phyloP scores from a whole-genome alignment of 2,329 filamentous ascomycete genomes.

The Lachnellula arida region DNA sequence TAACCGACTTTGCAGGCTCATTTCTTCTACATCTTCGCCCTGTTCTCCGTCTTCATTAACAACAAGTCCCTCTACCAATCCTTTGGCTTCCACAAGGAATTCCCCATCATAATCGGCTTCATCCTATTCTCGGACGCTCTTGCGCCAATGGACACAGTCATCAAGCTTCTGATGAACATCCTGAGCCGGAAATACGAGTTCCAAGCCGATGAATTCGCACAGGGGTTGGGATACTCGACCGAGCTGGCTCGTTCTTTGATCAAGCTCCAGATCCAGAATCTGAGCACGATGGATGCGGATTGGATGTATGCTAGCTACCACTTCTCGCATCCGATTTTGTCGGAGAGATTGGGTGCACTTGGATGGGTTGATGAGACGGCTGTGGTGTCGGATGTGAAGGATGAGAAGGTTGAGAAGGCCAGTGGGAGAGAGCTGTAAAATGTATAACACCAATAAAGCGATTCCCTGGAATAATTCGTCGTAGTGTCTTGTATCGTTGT shows the following conservation, averaged over 20 bases:
- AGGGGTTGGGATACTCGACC: slow-evolving; percentile 73
- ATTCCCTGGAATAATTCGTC: neutral
- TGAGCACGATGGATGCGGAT: slow-evolving; percentile 98
- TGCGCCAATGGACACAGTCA: slow-evolving; percentile 85
- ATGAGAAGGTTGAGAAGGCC: slow-evolving; percentile 52
- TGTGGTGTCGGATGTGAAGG: slow-evolving; percentile 40
- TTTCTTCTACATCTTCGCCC: slow-evolving; percentile 91
- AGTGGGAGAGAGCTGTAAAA: slow-evolving; percentile 70
- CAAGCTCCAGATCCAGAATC: slow-evolving; percentile 96
- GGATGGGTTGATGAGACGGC: slow-evolving; percentile 72
- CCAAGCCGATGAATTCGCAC: slow-evolving; percentile 88
- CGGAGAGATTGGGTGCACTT: slow-evolving; percentile 86
- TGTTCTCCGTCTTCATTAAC: slow-evolving; percentile 97
- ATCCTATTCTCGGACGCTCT: slow-evolving; percentile 97
- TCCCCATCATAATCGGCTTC: slow-evolving; percentile 95
- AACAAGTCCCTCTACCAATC: slow-evolving; percentile 85
- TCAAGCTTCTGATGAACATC: slow-evolving; percentile 95
- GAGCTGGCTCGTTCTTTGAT: slow-evolving; percentile 85
- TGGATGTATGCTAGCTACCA: slow-evolving; percentile 98
- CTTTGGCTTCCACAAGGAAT: slow-evolving; percentile 80
- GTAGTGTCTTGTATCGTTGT: neutral
- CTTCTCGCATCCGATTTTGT: slow-evolving; percentile 94
- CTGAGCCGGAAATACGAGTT: slow-evolving; percentile 94
- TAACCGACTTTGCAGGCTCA: slow-evolving; percentile 59
- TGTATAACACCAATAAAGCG: slow-evolving; percentile 9